phyloP scores from a whole-genome alignment of 352 stramenopile species.

The Globisporangium sylvaticum region DNA sequence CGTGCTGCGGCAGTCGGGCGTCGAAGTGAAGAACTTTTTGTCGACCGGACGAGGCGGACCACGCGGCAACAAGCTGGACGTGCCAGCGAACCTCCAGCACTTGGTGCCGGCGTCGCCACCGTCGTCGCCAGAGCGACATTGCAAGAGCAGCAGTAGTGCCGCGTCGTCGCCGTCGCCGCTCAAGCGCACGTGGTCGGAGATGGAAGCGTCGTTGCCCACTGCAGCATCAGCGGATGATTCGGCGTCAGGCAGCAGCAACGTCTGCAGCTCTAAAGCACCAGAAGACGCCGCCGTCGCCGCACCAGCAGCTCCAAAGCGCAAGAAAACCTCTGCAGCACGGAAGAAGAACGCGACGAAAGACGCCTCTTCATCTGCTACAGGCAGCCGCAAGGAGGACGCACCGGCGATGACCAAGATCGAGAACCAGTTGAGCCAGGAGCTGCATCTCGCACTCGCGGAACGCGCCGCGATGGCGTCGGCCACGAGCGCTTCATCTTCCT shows the following conservation, averaged over 20 bases:
- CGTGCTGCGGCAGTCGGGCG: slow-evolving; percentile 77
- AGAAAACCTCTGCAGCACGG: slow-evolving; percentile 25
- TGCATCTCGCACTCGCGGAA: slow-evolving; percentile 26
- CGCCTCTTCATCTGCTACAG: background rate
- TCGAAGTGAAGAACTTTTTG: slow-evolving; percentile 89
- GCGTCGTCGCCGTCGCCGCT: slow-evolving; percentile 29
- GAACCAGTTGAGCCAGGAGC: slow-evolving; percentile 32
- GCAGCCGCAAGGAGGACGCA: slow-evolving; percentile 7
- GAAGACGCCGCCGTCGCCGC: background rate
- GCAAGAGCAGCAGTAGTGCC: slow-evolving; percentile 7
- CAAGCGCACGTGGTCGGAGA: slow-evolving; percentile 53
- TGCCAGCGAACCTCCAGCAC: slow-evolving; percentile 56
- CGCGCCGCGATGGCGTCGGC: background rate
- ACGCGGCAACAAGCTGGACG: slow-evolving; percentile 74
- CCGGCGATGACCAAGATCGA: slow-evolving; percentile 21
- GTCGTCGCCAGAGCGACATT: slow-evolving; percentile 24
- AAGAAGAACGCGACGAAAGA: slow-evolving; percentile 36
- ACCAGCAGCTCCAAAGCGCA: slow-evolving; percentile 28
- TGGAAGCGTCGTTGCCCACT: slow-evolving; percentile 27
- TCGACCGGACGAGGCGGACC: slow-evolving; percentile 77
- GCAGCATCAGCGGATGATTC: slow-evolving; percentile 6
- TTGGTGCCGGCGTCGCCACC: slow-evolving; percentile 41
- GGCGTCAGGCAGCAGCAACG: background rate
- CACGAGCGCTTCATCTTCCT: slow-evolving; percentile 9
- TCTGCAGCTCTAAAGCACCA: background rate